Evolutionary conservation across 306 rosid genomes (phyloP).

Genomic region (Cucurbita pepo): DNA sequence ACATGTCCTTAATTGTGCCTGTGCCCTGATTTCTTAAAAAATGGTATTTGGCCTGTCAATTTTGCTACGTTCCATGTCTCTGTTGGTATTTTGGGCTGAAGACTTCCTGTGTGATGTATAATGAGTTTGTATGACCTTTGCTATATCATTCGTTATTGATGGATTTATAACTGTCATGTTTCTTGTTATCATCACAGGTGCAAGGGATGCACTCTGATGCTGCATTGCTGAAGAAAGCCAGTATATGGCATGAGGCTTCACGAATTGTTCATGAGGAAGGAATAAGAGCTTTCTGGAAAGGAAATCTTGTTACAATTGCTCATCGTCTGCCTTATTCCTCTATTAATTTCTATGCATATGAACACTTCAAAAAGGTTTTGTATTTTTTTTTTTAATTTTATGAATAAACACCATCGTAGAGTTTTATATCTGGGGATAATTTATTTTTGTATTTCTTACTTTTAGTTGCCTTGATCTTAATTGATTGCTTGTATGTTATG

Average conservation of each 20-base stretch:
- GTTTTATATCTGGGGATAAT: not conserved
- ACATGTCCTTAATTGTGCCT: not conserved
- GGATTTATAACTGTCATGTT: not conserved
- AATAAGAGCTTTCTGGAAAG: slow-evolving; percentile 93
- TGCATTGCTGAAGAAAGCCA: slow-evolving; percentile 54
- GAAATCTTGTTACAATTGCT: slow-evolving; percentile 89
- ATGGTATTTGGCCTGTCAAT: not conserved
- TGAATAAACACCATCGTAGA: not conserved
- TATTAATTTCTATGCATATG: slow-evolving; percentile 77
- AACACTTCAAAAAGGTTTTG: slow-evolving; percentile 67
- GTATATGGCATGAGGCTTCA: slow-evolving; percentile 92
- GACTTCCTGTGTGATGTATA: not conserved
- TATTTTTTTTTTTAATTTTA: not conserved
- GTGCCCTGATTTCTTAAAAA: not conserved
- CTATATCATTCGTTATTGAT: not conserved
- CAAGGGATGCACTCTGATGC: slow-evolving; percentile 96
- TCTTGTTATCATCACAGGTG: slow-evolving; percentile 25
- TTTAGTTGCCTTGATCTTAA: not conserved
- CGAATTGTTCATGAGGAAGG: slow-evolving; percentile 83
- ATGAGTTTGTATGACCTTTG: not conserved
- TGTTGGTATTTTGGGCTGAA: not conserved
- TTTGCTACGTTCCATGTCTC: not conserved
- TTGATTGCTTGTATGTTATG: slow-evolving; percentile 4
- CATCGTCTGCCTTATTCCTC: slow-evolving; percentile 94
- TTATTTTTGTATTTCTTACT: not conserved